Evolutionary conservation across 768 basidiomycete species (phyloP).

Genomic region (Lanmaoa rubissima): DNA sequence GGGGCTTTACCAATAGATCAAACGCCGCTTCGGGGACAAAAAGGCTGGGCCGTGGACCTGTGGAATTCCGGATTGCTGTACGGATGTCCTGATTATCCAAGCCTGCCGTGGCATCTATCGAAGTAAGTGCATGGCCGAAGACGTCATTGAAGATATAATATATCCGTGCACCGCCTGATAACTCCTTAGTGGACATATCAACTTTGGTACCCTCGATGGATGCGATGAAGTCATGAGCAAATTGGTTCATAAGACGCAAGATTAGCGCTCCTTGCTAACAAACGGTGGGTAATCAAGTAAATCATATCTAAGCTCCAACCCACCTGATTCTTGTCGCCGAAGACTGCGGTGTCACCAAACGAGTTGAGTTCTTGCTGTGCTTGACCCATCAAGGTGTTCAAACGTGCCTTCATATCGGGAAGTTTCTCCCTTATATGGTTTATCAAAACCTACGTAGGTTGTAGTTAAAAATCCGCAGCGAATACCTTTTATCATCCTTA

Average conservation of each 20-base stretch:
- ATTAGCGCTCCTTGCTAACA: conserved; percentile 80
- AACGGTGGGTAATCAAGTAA: conserved; percentile 13
- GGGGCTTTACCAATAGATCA: conserved; percentile 94
- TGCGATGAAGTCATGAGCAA: conserved; percentile 93
- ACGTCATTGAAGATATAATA: conserved; percentile 99
- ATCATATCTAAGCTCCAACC: neutral
- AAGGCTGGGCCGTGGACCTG: conserved; percentile 91
- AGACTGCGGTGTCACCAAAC: conserved; percentile 90
- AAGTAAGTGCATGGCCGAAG: conserved; percentile 87
- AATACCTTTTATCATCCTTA: neutral
- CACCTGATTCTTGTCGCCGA: conserved; percentile 87
- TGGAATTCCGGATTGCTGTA: conserved; percentile 97
- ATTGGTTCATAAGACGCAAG: conserved; percentile 97
- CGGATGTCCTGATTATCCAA: conserved; percentile 94
- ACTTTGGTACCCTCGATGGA: conserved; percentile 97
- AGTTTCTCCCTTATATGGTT: conserved; percentile 98
- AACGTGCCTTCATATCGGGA: conserved; percentile 97
- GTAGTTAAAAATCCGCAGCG: neutral
- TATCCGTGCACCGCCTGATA: conserved; percentile 95
- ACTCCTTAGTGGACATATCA: conserved; percentile 96
- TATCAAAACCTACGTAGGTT: conserved; percentile 75
- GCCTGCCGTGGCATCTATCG: conserved; percentile 88
- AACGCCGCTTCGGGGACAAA: conserved; percentile 98
- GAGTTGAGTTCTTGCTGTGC: conserved; percentile 97
- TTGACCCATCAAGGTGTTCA: conserved; percentile 98